Evolutionary conservation across 805 yeast species (phyloP).

Genomic region (Kodamaea kaohsiungensis): DNA sequence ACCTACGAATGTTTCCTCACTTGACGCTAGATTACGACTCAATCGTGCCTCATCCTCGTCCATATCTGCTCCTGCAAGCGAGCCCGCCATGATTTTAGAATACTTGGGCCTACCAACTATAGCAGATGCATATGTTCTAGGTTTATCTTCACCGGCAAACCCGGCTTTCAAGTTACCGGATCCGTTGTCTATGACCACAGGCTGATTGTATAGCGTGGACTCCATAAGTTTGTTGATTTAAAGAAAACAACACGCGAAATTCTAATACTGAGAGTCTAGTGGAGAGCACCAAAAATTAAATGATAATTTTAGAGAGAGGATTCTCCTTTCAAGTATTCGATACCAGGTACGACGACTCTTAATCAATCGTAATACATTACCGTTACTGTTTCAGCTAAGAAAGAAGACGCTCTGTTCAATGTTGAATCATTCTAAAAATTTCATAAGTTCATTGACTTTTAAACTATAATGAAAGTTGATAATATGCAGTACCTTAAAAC

Average conservation of each 20-base stretch:
- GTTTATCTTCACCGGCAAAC: conserved; percentile 88
- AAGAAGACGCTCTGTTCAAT: too few species aligned
- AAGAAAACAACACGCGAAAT: neutral
- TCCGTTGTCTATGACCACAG: conserved; percentile 58
- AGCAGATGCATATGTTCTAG: conserved; percentile 63
- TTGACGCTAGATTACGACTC: conserved; percentile 5
- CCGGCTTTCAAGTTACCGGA: conserved; percentile 87
- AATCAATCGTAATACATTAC: too few species aligned
- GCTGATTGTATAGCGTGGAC: conserved; percentile 40
- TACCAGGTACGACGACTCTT: too few species aligned
- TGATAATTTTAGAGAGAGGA: too few species aligned
- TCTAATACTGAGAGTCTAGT: neutral
- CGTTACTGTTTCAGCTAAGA: too few species aligned
- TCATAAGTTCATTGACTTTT: too few species aligned
- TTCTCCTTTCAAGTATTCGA: too few species aligned
- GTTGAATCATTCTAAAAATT: too few species aligned
- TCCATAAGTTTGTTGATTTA: conserved; percentile 10
- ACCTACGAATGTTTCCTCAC: conserved; percentile 73
- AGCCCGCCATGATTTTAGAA: conserved; percentile 72
- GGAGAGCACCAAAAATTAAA: too few species aligned
- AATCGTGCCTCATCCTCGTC: conserved; percentile 15
- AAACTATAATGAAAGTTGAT: too few species aligned
- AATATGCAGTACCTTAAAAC: too few species aligned
- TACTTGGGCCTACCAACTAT: conserved; percentile 84
- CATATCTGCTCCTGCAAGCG: conserved; percentile 19